Evolutionary conservation across 768 basidiomycete species (phyloP), one percentile per base, ranked within the genome.

Genomic region (Mycena kentingensis): DNA sequence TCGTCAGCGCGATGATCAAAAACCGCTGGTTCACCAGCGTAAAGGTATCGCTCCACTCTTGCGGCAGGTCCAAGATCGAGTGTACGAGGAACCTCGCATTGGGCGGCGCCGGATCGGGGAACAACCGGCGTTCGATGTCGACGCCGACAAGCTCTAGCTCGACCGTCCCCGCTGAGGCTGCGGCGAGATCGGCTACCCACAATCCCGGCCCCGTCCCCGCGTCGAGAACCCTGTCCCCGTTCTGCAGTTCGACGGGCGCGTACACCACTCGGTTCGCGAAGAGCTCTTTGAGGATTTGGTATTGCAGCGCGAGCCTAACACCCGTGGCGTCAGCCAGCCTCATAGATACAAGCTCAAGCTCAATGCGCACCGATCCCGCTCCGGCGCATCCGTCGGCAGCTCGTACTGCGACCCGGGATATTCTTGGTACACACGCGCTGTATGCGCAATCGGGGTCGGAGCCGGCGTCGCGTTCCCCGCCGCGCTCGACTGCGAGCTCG

Each of bases 1-100:
- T 16, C 25, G 47, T 37, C 6, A 61, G 54, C 4, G 49, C 56
- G 35, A 49, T 13, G 12, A 58, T 32, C 24, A 58, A 54, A 15
- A 61, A 49, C 3, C 60, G 60, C 37, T 61, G 57, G 39, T 61
- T 49, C n/a, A 61, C 51, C 5, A 61, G 39, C 21, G 51, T 48
- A 32, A 61, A 61, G 3, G 43, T 35, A 49, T 51, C 24, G 27
- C 26, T 52, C 60, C 60, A 61, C 15, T 53, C 48, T 8, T 16
- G 7, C 10, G 59, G 59, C 1, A 57, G 49, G 7, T 52, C 24
- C 13, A 32, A 37, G 11, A 56, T 43, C 2, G 58, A 60, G 13
- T 49, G 38, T 28, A 52, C 16, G 11, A 44, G 39, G 24, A 60
- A 56, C 24, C 48, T 27, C 19, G 56, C 46, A 32, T 52, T 52